phyloP scores from a whole-genome alignment of 805 yeast species.

The Pichia insulana region DNA sequence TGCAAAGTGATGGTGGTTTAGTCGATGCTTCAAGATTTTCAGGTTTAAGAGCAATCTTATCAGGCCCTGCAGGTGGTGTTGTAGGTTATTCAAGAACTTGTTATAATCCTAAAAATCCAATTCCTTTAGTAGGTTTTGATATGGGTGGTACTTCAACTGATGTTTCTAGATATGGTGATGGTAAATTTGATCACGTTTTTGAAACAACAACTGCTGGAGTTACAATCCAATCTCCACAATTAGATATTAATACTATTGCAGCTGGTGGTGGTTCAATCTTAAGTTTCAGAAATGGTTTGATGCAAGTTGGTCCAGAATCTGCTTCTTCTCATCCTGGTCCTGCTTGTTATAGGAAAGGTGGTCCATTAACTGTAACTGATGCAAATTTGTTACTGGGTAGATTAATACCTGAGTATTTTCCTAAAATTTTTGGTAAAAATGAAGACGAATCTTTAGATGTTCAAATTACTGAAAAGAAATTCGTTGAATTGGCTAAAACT shows the following conservation, averaged over 20 bases:
- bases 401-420: constrained; percentile 65
- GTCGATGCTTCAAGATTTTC: constrained; percentile 78
- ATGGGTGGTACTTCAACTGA: constrained; percentile 93
- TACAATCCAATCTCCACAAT: constrained; percentile 75
- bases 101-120: constrained; percentile 41
- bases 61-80: constrained; percentile 98
- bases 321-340: constrained; percentile 90
- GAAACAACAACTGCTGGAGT: constrained; percentile 81
- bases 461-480: constrained; percentile 41
- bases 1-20: constrained; percentile 96
- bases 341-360: constrained; percentile 76
- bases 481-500: constrained; percentile 41
- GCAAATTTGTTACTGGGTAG: constrained; percentile 72
- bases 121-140: constrained; percentile 73
- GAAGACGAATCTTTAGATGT: constrained; percentile 64
- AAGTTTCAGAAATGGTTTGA: constrained; percentile 60
- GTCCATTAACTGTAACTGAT: constrained; percentile 79
- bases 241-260: constrained; percentile 75
- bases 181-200: constrained; percentile 67
- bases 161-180: constrained; percentile 61
- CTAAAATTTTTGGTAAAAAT: constrained; percentile 74
- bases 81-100: constrained; percentile 89
- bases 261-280: constrained; percentile 78
- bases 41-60: constrained; percentile 78
- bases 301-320: constrained; percentile 79